Evolutionary conservation across 106 monocot genomes (phyloP), one percentile per base, ranked within the genome.

Genomic region (Dendrobium catenatum): DNA sequence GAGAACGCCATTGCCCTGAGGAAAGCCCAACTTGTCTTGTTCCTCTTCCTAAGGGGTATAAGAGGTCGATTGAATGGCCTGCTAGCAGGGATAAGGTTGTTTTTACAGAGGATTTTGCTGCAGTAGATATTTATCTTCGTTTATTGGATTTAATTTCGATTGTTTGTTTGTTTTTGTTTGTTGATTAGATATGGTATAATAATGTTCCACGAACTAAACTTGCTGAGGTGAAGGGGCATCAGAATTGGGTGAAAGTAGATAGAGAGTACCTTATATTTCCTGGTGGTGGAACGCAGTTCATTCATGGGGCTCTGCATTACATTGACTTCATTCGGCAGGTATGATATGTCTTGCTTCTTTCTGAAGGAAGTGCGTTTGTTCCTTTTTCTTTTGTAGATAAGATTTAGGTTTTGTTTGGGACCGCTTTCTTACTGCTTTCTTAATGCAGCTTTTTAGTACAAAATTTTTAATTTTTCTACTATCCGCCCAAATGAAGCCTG

Each of bases 241-340:
- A 96, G 79, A 96, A 96, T 78, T 96, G 96, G 96, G 90, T 96
- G 81, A 94, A 96, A 74, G 92, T 94, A 9, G 77, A 88, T 43
- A 94, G 96, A 46, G 88, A 96, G 72, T 79, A 89, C 85, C 93
- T 96, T 31, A 84, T 87, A n/a, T 96, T 96, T 78, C 96, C 96
- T 0, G 96, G 96, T 54, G 96, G 96, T 58, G 96, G 96, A 76
- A 96, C 96, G 0, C 96, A 96, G 80, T 96, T 96, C 90, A 96
- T 96, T 48, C 96, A 92, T 78, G 96, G 96, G 47, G 96, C 96
- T 6, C 84, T 96, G 37, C 94, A 96, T 81, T 96, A 96, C 85
- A 92, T 96, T 72, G 96, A 96, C 79, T 96, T 94, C 84, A 80
- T 96, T 33, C 94, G 90, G 82, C 81, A 94, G 90, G 96, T 96